phyloP scores from a whole-genome alignment of 306 rosid genomes.

The Gastrolobium bilobum region DNA sequence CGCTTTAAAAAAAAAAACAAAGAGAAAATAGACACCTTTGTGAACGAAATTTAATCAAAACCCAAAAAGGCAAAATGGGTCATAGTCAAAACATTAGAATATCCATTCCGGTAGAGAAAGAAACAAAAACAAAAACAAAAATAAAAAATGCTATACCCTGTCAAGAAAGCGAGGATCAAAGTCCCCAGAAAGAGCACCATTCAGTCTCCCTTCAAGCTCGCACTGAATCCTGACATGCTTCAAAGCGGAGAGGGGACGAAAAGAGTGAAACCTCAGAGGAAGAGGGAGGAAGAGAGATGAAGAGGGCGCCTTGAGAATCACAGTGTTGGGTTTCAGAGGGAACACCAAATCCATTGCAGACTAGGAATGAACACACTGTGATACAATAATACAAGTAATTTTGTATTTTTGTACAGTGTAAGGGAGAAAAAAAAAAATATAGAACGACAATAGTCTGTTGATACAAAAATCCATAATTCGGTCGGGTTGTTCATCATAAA shows the following conservation, averaged over 20 bases:
- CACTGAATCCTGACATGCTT: slow-evolving; percentile 64
- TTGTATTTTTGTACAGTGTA: not conserved
- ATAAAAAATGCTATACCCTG: slow-evolving; percentile 54
- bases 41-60: slow-evolving; percentile 25
- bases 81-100: not conserved
- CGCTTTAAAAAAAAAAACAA: not conserved
- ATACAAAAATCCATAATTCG: not conserved
- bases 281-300: slow-evolving; percentile 44
- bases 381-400: not conserved
- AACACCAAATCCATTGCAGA: slow-evolving; percentile 57
- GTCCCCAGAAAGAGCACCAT: slow-evolving; percentile 81
- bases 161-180: slow-evolving; percentile 82
- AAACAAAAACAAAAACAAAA: not conserved
- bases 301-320: slow-evolving; percentile 49
- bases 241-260: slow-evolving; percentile 48
- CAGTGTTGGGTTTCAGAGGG: slow-evolving; percentile 45
- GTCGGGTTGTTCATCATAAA: not conserved
- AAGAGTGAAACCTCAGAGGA: slow-evolving; percentile 42
- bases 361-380: not conserved
- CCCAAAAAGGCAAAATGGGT: slow-evolving; percentile 15
- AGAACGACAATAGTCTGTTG: not conserved
- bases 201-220: slow-evolving; percentile 75
- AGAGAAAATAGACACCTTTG: not conserved
- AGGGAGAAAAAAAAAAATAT: not conserved
- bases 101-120: not conserved